Base-by-base conservation (phyloP, 805 yeast genomes). In the Saturnispora quitensis region DNA sequence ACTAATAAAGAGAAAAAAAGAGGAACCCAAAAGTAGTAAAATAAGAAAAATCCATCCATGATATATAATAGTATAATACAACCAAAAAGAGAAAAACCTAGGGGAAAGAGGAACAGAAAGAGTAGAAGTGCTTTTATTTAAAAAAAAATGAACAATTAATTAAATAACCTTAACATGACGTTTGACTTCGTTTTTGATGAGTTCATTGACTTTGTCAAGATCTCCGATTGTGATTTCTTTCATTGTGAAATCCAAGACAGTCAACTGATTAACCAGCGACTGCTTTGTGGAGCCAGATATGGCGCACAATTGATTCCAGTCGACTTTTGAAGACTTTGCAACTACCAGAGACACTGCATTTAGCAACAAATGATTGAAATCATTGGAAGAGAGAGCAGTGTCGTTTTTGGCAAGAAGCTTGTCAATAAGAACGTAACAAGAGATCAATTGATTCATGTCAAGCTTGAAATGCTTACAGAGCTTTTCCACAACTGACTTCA, bases 161-260 rank as follows among this genome's bases (percentile, higher is more conserved):
- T 45, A 59, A 17, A 58, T 51, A 34, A 57, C 50, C 47, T 60
- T 60, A 27, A 61, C 58, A 35, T 60, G 47, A 27, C 54, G 55
- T 20, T 52, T 50, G 7, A 62, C 57, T 48, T 57, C 60, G 4
- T 46, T 33, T 35, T 55, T 46, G 35, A 62, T 44, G 5, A 38
- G 34, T 4, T 45, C 31, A 31, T 56, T 60, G 27, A 58, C 36
- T 12, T 13, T 33, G 3, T 33, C 38, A 17, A 60, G 33, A 27
- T 56, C 60, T 22, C 45, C 45, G 4, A 17, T 12, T 15, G 54
- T 44, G 33, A 55, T 51, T 7, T 40, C 40, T 9, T 40, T 48
- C n/a, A 34, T n/a, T 8, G 44, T 18, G 33, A 33, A 20, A 18
- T 50, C 45, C 4, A 56, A 34, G 2, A 27, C 43, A 9, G 40